Base-by-base conservation (phyloP, 306 rosid genomes). In the Luffa acutangula region DNA sequence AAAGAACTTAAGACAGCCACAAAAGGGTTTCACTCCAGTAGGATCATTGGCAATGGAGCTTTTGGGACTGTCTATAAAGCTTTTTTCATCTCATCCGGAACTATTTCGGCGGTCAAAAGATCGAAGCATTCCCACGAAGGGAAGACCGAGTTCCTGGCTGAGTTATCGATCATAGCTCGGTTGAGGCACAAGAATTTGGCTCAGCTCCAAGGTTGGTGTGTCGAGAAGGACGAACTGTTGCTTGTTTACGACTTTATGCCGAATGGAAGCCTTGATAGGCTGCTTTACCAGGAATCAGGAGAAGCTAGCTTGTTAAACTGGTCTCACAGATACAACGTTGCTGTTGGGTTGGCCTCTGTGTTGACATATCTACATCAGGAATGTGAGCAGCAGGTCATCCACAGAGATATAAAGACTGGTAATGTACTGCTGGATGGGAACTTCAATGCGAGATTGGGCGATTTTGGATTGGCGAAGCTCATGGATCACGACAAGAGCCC, bases 401-500 rank as follows among this genome's bases (percentile, higher is more conserved):
- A 92, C 63, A 85, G 97, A 46, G 94, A 93, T 65, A 90, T 91
- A 2, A 93, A 93, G 80, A 83, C 98, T 0, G 98, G 82, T 3
- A 93, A 93, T 52, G 82, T 93, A 4, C 82, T 93, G 71, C 87
- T 91, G 12, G 91, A 93, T 25, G 89, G 87, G 39, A 85, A 83
- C 71, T 89, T 87, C 49, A 87, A 89, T 48, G 85, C 89, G 0
- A 90, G 88, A 84, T 53, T 93, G 39, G 92, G 94, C 41, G 97
- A 91, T 86, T 93, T 93, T 45, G 97, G 97, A 45, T 80, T 93
- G 84, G 97, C 97, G 1, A 93, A 93, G 82, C 91, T 93, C 33
- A 91, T 87, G 92, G 97, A 93, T 85, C 97, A 93, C 76, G 97
- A 91, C 53, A 89, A 88, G 84, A 91, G 97, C 70, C 97, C 97